Percentiles rank a stretch among this genome's conserved stretches.
These are phyloP conservation scores for Fusarium illudens DNA, from an alignment of 2,329 filamentous ascomycete genomes.

Conservation along the genomic window DNA sequence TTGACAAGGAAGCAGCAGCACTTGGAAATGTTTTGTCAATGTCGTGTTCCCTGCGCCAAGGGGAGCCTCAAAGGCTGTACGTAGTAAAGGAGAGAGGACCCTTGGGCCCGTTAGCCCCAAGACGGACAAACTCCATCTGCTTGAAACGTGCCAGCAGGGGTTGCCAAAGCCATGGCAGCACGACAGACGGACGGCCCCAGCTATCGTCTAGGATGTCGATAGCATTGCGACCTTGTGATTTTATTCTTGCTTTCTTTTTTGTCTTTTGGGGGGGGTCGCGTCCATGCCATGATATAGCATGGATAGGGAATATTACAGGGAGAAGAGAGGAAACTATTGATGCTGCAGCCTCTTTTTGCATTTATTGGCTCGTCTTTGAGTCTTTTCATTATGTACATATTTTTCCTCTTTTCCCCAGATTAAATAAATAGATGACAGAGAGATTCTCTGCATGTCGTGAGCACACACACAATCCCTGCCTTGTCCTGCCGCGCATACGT, in stretches of 20 bases:
- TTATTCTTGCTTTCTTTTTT: conserved; percentile 11
- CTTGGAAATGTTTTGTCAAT: not conserved
- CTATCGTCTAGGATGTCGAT: conserved; percentile 23
- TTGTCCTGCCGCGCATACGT: not conserved
- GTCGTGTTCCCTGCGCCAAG: not conserved
- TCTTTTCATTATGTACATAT: not conserved
- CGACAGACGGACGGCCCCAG: conserved; percentile 18
- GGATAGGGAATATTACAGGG: not conserved
- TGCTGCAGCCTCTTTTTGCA: not conserved
- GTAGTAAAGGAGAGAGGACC: conserved; percentile 7
- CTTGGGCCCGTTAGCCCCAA: conserved; percentile 5
- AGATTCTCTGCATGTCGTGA: not conserved
- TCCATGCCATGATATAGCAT: conserved; percentile 3
- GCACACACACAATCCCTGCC: not conserved
- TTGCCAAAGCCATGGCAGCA: conserved; percentile 25
- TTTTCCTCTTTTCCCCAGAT: not conserved
- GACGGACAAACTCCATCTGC: conserved; percentile 26
- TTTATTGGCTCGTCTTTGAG: not conserved
- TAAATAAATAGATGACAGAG: not conserved
- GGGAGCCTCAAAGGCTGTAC: conserved; percentile 27
- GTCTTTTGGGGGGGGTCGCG: too few species aligned
- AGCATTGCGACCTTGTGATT: conserved; percentile 29
- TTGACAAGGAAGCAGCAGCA: conserved; percentile 3
- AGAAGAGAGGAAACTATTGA: not conserved
- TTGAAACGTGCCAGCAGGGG: conserved; percentile 32